These are phyloP conservation scores for Saprolegnia diclina DNA, from an alignment of 352 stramenopile genomes.

Conservation along the genomic window DNA sequence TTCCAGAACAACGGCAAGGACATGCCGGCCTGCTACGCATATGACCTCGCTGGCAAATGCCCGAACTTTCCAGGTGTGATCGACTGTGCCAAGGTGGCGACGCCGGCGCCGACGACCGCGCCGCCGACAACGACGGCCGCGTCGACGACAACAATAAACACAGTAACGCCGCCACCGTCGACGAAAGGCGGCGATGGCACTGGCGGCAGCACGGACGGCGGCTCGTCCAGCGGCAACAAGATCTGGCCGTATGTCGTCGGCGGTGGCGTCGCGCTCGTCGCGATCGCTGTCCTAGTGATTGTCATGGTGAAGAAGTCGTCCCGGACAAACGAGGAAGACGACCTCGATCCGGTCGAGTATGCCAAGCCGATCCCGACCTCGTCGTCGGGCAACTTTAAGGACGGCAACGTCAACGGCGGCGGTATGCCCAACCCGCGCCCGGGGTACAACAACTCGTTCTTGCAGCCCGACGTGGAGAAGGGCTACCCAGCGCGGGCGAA, in stretches of 20 bases:
- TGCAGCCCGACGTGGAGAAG: slow-evolving; percentile 5
- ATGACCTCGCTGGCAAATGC: background rate
- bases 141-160: background rate
- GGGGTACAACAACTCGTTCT: slow-evolving; percentile 17
- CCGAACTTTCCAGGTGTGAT: background rate
- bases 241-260: slow-evolving; percentile 18
- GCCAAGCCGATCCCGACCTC: slow-evolving; percentile 12
- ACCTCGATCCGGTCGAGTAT: slow-evolving; percentile 21
- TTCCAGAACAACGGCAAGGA: background rate
- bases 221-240: background rate
- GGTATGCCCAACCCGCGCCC: slow-evolving; percentile 6
- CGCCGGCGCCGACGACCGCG: background rate
- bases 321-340: slow-evolving; percentile 11
- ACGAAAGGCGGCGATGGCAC: background rate
- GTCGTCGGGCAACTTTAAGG: slow-evolving; percentile 4
- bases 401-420: background rate
- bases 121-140: background rate
- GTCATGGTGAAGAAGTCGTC: slow-evolving; percentile 16
- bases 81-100: background rate
- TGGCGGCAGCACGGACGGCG: background rate
- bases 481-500: background rate
- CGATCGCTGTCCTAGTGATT: slow-evolving; percentile 18
- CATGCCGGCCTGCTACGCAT: background rate
- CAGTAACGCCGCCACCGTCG: background rate
- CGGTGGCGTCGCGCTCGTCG: slow-evolving; percentile 12